Evolutionary conservation across 2,329 filamentous ascomycete genomes (phyloP), one percentile per base, ranked within the genome.

Genomic region (Pseudogymnoascus sp.): DNA sequence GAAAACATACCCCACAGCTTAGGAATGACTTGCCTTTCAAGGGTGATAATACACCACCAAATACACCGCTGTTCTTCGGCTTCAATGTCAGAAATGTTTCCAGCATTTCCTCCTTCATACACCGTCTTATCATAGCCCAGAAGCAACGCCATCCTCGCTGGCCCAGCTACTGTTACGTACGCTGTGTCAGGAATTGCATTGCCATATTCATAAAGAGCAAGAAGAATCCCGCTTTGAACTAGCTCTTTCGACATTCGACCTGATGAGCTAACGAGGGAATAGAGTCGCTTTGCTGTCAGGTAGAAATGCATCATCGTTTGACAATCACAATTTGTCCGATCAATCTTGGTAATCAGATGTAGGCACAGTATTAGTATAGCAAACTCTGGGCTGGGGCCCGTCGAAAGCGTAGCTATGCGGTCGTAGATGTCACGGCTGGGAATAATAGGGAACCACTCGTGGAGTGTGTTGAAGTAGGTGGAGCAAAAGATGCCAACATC

Each of bases 141-240:
- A 6, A 45, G 18, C 21, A 63, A 52, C 5, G 63, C 65, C 45
- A 65, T 63, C 41, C 62, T 63, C 14, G 62, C 63, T 58, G 63
- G 65, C 41, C 37, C 55, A 28, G 63, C 62, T 11, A 66, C 7
- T 8, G 65, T 52, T 14, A 61, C 55, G 21, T 62, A 63, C 4
- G 60, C 52, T 12, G 55, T 38, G 7, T 62, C 38, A 14, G 65
- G 18, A 12, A 63, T 31, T 25, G 62, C 63, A 18, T 66, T 59
- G 7, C 59, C 23, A 21, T 63, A 61, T 38, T 66, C 65, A 41
- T 62, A 66, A 9, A 66, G 12, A 43, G 63, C 65, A 55, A 66
- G 37, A n/a, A 66, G 16, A 52, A 66, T 25, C 11, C 60, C 61
- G 18, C 60, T 58, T 55, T 66, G 65, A 16, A 66, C 49, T 33